Conservation (phyloP, 768 basidiomycete genomes). For the Lentinula sp. region DNA sequence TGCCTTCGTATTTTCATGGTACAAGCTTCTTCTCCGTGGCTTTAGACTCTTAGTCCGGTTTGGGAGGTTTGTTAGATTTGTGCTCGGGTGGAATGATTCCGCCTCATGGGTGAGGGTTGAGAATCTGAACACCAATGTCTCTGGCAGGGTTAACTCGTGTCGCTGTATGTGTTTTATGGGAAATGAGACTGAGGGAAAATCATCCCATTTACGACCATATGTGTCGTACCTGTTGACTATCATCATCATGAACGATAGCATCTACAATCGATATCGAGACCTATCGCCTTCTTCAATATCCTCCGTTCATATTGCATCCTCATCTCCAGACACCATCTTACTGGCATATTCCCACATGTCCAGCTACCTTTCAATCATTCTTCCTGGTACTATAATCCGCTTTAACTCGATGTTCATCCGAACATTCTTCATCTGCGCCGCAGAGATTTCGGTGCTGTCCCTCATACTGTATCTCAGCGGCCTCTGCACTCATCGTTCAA, state of each 20-base stretch:
- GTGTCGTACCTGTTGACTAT: neutral
- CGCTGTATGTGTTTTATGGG: neutral
- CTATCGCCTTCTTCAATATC: neutral
- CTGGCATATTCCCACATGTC: neutral
- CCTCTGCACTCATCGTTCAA: neutral
- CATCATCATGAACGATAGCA: conserved; percentile 1
- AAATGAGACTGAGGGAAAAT: neutral
- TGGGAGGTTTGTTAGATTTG: neutral
- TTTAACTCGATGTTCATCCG: neutral
- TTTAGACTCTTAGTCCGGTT: neutral
- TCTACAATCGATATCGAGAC: neutral
- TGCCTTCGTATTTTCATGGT: neutral
- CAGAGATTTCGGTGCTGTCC: neutral
- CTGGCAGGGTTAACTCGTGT: neutral
- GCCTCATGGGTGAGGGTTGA: neutral
- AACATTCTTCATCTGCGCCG: neutral
- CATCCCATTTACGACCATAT: neutral
- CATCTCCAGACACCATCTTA: neutral
- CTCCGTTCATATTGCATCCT: no score
- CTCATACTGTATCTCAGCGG: neutral
- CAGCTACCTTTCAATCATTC: neutral
- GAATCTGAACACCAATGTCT: neutral
- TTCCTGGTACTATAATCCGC: neutral
- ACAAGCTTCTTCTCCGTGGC: neutral
- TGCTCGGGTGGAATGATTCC: neutral